Percentiles rank a stretch among this genome's conserved stretches.
These are phyloP conservation scores for Chaetomium tenue DNA, from an alignment of 495 filamentous ascomycete genomes.

Conservation along the genomic window DNA sequence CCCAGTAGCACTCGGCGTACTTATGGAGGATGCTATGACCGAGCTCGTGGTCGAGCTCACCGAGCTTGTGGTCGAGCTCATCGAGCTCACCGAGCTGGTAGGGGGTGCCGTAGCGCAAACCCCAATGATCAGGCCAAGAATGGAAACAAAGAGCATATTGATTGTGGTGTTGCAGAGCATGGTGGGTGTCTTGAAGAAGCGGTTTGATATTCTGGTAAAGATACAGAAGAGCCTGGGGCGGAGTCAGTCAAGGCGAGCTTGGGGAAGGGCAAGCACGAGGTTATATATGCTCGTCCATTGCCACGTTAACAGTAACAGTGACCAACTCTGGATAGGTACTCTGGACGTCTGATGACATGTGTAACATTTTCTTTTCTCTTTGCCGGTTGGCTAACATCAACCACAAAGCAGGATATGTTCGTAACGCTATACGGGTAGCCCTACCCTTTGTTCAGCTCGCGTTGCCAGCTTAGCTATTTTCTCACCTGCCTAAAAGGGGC, in stretches of 20 bases:
- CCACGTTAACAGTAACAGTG: too few species aligned
- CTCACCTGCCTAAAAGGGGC: conserved; percentile 5
- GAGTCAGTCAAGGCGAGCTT: neutral
- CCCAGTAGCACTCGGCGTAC: neutral
- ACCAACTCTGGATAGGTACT: too few species aligned
- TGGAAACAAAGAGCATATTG: neutral
- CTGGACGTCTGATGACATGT: too few species aligned
- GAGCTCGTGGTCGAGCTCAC: neutral
- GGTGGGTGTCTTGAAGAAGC: neutral
- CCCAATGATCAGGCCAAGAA: neutral
- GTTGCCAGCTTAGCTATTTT: too few species aligned
- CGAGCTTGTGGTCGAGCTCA: neutral
- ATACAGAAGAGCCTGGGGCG: neutral
- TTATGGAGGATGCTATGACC: neutral
- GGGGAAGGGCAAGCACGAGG: neutral
- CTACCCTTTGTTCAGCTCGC: too few species aligned
- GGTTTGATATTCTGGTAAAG: neutral
- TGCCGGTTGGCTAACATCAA: too few species aligned
- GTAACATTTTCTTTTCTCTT: too few species aligned
- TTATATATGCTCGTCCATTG: too few species aligned
- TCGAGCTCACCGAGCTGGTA: too few species aligned
- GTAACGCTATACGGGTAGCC: too few species aligned
- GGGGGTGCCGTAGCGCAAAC: neutral
- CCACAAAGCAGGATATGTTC: too few species aligned
- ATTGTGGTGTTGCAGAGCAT: neutral